Evolutionary conservation across 306 rosid genomes (phyloP), one percentile per base, ranked within the genome.

Genomic region (Trifolium pratense): DNA sequence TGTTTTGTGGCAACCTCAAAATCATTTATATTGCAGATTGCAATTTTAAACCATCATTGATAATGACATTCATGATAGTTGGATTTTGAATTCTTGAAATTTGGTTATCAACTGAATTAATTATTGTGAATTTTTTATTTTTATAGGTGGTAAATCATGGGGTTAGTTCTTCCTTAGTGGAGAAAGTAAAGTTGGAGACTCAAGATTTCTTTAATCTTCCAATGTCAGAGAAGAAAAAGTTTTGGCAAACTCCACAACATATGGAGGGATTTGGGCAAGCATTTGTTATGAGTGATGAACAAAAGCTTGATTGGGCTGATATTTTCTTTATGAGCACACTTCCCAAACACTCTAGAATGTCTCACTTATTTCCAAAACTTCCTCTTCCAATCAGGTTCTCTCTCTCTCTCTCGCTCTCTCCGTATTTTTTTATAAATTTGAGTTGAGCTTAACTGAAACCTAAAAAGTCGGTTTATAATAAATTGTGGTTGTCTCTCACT

Each of bases 201-300:
- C 25, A 78, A 26, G 80, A 80, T 0, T 82, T 89, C 26, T 87
- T 87, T 79, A 75, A 79, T 12, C 86, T 90, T 1, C 78, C 84
- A 51, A 82, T 86, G 73, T 79, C 77, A 20, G 87, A 87, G 61
- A 90, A 87, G 87, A 82, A 66, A 29, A 79, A 31, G 73, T 67
- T 82, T 15, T 86, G 88, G 90, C 92, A 86, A 20, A 67, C 3
- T 2, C n/a, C 78, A 21, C 74, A 61, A 36, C 83, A 90, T 5
- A 13, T 82, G 20, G 92, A 90, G 29, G 92, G 96, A 21, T 90
- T 86, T 79, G 89, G 96, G n/a, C 92, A 90, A 76, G 80, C 77
- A 26, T 84, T 84, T 73, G 87, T 87, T 42, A 29, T 74, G 3
- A 84, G 58, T 77, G 76, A 77, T 21, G 82, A 77, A 8, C 81